These are phyloP conservation scores for Beverwykella pulmonaria DNA, from an alignment of 495 filamentous ascomycete species.

Conservation along the genomic window DNA sequence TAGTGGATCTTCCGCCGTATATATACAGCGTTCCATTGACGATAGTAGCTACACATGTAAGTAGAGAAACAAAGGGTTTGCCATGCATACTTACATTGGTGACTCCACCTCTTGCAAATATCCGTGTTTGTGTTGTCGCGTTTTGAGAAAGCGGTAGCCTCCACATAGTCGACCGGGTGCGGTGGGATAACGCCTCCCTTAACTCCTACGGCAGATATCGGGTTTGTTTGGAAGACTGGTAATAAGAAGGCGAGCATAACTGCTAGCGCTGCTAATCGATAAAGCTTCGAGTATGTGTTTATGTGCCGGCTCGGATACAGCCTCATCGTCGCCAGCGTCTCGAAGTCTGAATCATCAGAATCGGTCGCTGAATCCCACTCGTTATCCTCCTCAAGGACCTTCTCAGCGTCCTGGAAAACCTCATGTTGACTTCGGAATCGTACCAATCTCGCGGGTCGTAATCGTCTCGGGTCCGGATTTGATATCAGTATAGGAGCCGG, in stretches of 20 bases:
- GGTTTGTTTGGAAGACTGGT: constrained; percentile 36
- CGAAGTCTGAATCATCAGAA: constrained; percentile 1
- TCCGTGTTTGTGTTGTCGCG: constrained; percentile 49
- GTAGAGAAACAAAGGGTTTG: not conserved
- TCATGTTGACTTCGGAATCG: constrained; percentile 41
- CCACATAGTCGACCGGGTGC: constrained; percentile 9
- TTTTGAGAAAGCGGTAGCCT: constrained; percentile 12
- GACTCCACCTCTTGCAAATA: constrained; percentile 68
- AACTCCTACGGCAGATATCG: constrained; percentile 34
- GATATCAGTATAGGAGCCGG: constrained; percentile 16
- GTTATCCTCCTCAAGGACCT: constrained; percentile 3
- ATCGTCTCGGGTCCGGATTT: not conserved
- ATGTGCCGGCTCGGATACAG: constrained; percentile 3
- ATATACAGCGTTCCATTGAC: constrained; percentile 75
- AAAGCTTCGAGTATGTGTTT: constrained; percentile 10
- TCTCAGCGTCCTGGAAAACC: constrained; percentile 33
- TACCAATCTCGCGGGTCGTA: constrained; percentile 32
- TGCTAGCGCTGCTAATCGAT: constrained; percentile 37
- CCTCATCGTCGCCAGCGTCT: constrained; percentile 7
- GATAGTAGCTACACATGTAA: constrained; percentile 46
- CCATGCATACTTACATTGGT: constrained; percentile 56
- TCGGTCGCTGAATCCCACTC: constrained; percentile 26
- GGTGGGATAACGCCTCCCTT: constrained; percentile 40
- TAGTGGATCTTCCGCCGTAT: constrained; percentile 69
- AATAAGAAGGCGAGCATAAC: constrained; percentile 37